A percentile compares a stretch with the other conserved stretches of the same genome.
Evolutionary conservation across 306 rosid genomes (phyloP).

Genomic region (Rosa multiflora): DNA sequence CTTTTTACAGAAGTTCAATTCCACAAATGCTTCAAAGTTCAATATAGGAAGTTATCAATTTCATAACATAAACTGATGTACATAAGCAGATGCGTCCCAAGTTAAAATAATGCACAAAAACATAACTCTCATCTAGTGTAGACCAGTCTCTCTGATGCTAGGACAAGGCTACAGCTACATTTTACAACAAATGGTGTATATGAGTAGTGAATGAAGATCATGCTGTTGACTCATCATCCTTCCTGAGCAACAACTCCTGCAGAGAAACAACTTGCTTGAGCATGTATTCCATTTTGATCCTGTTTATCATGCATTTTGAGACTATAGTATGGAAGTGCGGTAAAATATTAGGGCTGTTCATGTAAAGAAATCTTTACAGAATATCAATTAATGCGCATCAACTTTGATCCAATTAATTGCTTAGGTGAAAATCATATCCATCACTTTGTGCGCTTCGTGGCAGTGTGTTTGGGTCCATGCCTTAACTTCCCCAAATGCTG

Average conservation of each 20-base stretch:
- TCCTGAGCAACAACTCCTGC: constrained; percentile 70
- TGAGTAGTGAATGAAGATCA: constrained; percentile 32
- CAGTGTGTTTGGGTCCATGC: not conserved
- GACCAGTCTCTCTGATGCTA: not conserved
- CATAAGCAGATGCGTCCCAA: constrained; percentile 3
- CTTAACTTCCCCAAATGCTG: not conserved
- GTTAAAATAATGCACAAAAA: not conserved
- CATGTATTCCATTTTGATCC: constrained; percentile 6
- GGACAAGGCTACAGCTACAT: constrained; percentile 11
- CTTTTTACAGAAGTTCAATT: constrained; percentile 15
- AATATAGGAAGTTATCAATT: not conserved
- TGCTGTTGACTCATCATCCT: constrained; percentile 45
- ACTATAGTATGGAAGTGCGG: constrained; percentile 6
- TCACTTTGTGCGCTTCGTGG: not conserved
- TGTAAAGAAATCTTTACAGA: not conserved
- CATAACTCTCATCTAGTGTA: constrained; percentile 9
- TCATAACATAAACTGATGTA: constrained; percentile 12
- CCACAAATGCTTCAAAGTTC: constrained; percentile 9
- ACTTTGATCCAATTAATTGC: not conserved
- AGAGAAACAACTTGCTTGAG: constrained; percentile 23
- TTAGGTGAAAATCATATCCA: not conserved
- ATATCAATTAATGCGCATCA: not conserved
- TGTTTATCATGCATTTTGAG: constrained; percentile 10
- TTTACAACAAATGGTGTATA: constrained; percentile 26
- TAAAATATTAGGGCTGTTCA: not conserved